A percentile compares a stretch with the other conserved stretches of the same genome.
Evolutionary conservation across 225 moss, liverwort and hornwort genomes (phyloP).

Genomic region (Rhytidiadelphus loreus): DNA sequence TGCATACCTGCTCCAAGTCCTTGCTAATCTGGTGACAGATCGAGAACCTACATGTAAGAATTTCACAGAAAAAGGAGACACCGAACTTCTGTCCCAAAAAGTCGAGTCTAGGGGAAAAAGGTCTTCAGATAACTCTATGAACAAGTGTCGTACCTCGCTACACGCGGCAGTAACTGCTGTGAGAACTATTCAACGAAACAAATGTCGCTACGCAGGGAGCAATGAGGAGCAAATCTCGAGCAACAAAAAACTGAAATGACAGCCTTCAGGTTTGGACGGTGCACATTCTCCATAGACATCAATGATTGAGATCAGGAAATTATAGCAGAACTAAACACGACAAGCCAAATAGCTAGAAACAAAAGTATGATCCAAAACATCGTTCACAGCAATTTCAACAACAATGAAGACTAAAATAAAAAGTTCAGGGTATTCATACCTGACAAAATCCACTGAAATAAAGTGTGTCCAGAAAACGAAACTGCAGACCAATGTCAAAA

Average conservation of each 20-base stretch:
- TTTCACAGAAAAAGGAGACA: background rate
- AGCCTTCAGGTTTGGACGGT: background rate
- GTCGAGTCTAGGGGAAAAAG: background rate
- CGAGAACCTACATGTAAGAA: background rate
- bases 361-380: background rate
- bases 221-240: background rate
- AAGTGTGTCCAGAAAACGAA: slow-evolving; percentile 74
- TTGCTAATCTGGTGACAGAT: slow-evolving; percentile 34
- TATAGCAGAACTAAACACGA: background rate
- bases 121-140: background rate
- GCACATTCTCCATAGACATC: background rate
- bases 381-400: background rate
- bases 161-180: background rate
- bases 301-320: background rate
- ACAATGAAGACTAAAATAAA: background rate
- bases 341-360: background rate
- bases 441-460: slow-evolving; percentile 90
- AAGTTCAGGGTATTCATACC: slow-evolving; percentile 13
- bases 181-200: background rate
- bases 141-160: background rate
- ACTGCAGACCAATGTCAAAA: slow-evolving; percentile 41
- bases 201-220: background rate
- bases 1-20: slow-evolving; percentile 83
- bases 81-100: background rate
- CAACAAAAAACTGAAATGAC: background rate